Evolutionary conservation across 2,329 filamentous ascomycete genomes (phyloP).

Genomic region (Ascochyta viciae-villosae): DNA sequence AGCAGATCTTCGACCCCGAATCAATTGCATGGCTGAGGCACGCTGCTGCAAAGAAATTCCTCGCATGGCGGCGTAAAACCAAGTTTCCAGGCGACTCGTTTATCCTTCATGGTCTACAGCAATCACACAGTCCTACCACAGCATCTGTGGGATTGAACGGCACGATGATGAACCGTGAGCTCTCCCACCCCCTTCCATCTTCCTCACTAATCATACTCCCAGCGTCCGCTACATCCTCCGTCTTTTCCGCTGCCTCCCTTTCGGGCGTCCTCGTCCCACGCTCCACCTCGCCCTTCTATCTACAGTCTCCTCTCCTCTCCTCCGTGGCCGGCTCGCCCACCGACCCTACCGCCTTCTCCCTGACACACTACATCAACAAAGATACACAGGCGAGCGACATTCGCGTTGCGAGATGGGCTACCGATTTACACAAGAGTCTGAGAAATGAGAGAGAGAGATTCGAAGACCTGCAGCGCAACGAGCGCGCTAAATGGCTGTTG

Average conservation of each 20-base stretch:
- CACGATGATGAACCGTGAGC: constrained; percentile 35
- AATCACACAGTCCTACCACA: constrained; percentile 36
- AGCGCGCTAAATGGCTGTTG: constrained; percentile 74
- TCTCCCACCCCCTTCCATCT: not conserved
- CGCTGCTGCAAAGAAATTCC: constrained; percentile 79
- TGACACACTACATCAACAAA: constrained; percentile 56
- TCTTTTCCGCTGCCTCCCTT: constrained; percentile 45
- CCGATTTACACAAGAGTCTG: constrained; percentile 78
- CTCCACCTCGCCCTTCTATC: constrained; percentile 42
- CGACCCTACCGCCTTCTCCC: constrained; percentile 44
- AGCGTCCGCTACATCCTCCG: constrained; percentile 45
- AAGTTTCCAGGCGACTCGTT: constrained; percentile 38
- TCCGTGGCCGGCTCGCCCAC: constrained; percentile 41
- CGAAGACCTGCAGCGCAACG: constrained; percentile 64
- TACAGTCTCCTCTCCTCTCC: constrained; percentile 47
- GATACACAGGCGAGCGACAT: constrained; percentile 71
- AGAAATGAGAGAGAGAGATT: constrained; percentile 75
- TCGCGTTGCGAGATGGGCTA: constrained; percentile 82
- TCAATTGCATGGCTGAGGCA: constrained; percentile 84
- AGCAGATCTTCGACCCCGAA: constrained; percentile 76
- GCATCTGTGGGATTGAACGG: constrained; percentile 41
- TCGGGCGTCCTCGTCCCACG: constrained; percentile 50
- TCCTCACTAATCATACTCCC: constrained; percentile 24
- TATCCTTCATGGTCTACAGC: constrained; percentile 33
- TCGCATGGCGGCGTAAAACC: constrained; percentile 69